A percentile compares a stretch with the other conserved stretches of the same genome.
Conservation (phyloP, 371 early-diverging fungal species). For the Syncephalastrum sp. region DNA sequence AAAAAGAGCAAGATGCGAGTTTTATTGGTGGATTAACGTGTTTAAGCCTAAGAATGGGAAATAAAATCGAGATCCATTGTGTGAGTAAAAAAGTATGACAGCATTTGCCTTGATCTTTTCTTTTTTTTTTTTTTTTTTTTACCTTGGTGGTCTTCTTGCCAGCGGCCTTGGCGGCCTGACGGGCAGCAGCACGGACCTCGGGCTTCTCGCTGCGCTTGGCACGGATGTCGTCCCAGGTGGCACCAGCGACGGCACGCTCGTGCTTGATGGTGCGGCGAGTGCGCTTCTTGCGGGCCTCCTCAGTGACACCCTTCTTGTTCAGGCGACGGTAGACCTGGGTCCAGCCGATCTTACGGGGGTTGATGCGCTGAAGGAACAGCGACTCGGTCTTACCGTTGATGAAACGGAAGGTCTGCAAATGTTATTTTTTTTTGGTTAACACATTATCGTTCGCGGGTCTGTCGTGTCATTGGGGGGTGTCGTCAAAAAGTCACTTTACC, state of each 20-base stretch:
- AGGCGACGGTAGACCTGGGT: constrained; percentile 95
- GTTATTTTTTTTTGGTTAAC: too few relatives aligned
- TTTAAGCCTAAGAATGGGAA: too few relatives aligned
- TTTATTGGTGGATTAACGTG: too few relatives aligned
- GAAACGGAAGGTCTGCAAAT: constrained; percentile 85
- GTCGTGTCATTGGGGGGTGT: too few relatives aligned
- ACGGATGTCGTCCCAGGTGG: constrained; percentile 91
- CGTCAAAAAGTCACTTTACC: too few relatives aligned
- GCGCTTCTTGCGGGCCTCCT: constrained; percentile 96
- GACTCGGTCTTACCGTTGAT: constrained; percentile 95
- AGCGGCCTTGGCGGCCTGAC: constrained; percentile 89
- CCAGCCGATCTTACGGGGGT: constrained; percentile 98
- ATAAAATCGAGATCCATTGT: too few relatives aligned
- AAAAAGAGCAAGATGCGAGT: too few relatives aligned
- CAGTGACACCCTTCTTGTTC: constrained; percentile 98
- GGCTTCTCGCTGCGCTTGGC: constrained; percentile 96
- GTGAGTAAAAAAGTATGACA: too few relatives aligned
- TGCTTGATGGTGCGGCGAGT: constrained; percentile 92
- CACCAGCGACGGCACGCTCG: constrained; percentile 96
- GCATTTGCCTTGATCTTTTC: too few relatives aligned
- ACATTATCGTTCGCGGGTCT: too few relatives aligned
- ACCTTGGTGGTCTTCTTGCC: constrained; percentile 76
- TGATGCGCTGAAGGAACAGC: constrained; percentile 93
- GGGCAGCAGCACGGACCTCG: constrained; percentile 91
- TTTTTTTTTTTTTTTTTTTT: too few relatives aligned